phyloP scores from a whole-genome alignment of 2,329 filamentous ascomycete genomes.

The Hymenoscyphus linearis region DNA sequence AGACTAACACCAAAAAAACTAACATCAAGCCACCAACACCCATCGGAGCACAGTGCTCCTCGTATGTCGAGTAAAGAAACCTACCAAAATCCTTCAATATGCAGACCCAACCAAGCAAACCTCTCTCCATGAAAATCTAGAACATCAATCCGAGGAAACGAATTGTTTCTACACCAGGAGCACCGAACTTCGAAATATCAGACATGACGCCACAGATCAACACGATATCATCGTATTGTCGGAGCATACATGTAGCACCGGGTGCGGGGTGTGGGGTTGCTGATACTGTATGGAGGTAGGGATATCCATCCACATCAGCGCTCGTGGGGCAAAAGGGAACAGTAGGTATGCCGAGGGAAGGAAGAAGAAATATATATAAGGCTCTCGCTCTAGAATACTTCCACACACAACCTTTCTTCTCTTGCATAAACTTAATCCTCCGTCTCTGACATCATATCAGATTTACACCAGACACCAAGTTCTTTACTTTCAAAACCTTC shows the following conservation, averaged over 20 bases:
- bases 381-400: not conserved
- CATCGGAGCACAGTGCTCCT: constrained; percentile 9
- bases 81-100: not conserved
- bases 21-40: not conserved
- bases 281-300: not conserved
- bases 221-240: not conserved
- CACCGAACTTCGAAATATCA: constrained; percentile 10
- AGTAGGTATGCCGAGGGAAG: not conserved
- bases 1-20: not conserved
- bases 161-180: constrained; percentile 1
- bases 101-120: not conserved
- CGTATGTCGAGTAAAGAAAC: not conserved
- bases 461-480: too few species aligned
- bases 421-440: not conserved
- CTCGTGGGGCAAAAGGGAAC: too few species aligned
- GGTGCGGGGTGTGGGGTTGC: not conserved
- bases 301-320: too few species aligned
- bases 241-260: constrained; percentile 10
- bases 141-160: not conserved
- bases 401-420: not conserved
- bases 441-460: not conserved
- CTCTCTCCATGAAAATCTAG: not conserved
- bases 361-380: constrained; percentile 7
- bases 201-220: not conserved
- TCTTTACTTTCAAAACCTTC: not conserved